Evolutionary conservation across 2,329 filamentous ascomycete species (phyloP).

Genomic region (Ustulina deusta): DNA sequence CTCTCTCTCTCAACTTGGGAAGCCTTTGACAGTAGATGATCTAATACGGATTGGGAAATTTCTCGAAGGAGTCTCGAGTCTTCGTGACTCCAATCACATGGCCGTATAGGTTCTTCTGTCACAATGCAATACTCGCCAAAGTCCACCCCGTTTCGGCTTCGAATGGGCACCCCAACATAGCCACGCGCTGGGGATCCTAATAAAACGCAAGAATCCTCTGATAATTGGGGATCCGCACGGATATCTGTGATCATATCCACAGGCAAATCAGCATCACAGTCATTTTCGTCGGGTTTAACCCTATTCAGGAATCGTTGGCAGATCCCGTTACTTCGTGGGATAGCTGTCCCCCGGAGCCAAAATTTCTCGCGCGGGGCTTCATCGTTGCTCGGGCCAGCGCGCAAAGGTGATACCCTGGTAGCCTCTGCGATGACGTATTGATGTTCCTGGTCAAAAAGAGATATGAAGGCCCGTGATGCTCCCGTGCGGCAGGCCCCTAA

Average conservation of each 20-base stretch:
- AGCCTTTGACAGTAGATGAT: constrained; percentile 31
- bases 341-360: constrained; percentile 35
- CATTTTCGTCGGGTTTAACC: constrained; percentile 1
- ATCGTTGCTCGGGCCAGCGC: background rate
- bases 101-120: constrained; percentile 29
- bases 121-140: constrained; percentile 35
- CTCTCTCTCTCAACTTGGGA: constrained; percentile 21
- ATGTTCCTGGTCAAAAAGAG: constrained; percentile 32
- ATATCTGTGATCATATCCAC: constrained; percentile 34
- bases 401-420: constrained; percentile 28
- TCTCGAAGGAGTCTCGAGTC: constrained; percentile 30
- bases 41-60: constrained; percentile 31
- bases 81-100: constrained; percentile 24
- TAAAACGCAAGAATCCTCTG: constrained; percentile 21
- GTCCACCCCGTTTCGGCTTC: constrained; percentile 34
- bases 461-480: constrained; percentile 36
- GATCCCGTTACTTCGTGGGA: constrained; percentile 28
- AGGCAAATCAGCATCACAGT: constrained; percentile 14
- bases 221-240: constrained; percentile 18
- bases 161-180: constrained; percentile 34
- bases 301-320: constrained; percentile 32
- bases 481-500: constrained; percentile 33
- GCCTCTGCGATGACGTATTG: constrained; percentile 35
- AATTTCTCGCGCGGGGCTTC: constrained; percentile 8
- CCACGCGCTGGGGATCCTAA: constrained; percentile 21